Conservation (phyloP, 2,329 filamentous ascomycete species). For the Beauveria scarabaeidicola region DNA sequence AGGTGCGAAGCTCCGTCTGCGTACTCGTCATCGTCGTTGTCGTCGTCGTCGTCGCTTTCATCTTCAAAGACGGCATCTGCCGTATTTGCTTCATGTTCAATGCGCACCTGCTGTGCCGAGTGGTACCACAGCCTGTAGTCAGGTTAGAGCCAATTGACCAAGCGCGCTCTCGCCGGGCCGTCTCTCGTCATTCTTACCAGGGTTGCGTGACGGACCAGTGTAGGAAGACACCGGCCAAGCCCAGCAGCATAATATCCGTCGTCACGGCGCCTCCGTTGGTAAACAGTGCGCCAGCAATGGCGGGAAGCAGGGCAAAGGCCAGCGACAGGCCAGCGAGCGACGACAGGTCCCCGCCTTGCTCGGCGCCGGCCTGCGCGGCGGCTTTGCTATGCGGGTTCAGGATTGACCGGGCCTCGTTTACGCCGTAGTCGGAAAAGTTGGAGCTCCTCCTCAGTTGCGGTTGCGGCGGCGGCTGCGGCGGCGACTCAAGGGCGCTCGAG, state of each 20-base stretch:
- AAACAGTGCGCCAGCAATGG: slow-evolving; percentile 76
- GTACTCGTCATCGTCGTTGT: slow-evolving; percentile 14
- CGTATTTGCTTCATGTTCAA: slow-evolving; percentile 40
- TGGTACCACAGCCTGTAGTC: slow-evolving; percentile 60
- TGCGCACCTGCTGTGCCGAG: slow-evolving; percentile 55
- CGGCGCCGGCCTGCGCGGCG: slow-evolving; percentile 10
- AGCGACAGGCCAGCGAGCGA: slow-evolving; percentile 75
- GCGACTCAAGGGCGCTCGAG: slow-evolving; percentile 18
- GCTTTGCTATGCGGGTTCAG: slow-evolving; percentile 42
- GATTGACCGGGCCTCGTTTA: slow-evolving; percentile 62
- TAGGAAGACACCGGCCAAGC: slow-evolving; percentile 73
- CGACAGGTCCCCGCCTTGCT: slow-evolving; percentile 43
- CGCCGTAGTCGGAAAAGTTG: slow-evolving; percentile 66
- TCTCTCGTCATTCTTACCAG: slow-evolving; percentile 51
- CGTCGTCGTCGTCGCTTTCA: slow-evolving; percentile 20
- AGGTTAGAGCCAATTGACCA: background rate
- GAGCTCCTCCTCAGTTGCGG: slow-evolving; percentile 58
- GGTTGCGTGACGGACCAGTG: slow-evolving; percentile 89
- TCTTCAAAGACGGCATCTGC: slow-evolving; percentile 33
- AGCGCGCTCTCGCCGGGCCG: background rate
- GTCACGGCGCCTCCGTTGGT: slow-evolving; percentile 74
- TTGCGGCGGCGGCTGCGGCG: slow-evolving; percentile 17
- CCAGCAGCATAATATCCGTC: slow-evolving; percentile 76
- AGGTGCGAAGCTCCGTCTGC: slow-evolving; percentile 20
- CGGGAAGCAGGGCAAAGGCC: slow-evolving; percentile 75